Percentiles rank a stretch among this genome's conserved stretches.
These are phyloP conservation scores for Coprinopsis cinerea DNA, from an alignment of 768 basidiomycete genomes.

Conservation along the genomic window DNA sequence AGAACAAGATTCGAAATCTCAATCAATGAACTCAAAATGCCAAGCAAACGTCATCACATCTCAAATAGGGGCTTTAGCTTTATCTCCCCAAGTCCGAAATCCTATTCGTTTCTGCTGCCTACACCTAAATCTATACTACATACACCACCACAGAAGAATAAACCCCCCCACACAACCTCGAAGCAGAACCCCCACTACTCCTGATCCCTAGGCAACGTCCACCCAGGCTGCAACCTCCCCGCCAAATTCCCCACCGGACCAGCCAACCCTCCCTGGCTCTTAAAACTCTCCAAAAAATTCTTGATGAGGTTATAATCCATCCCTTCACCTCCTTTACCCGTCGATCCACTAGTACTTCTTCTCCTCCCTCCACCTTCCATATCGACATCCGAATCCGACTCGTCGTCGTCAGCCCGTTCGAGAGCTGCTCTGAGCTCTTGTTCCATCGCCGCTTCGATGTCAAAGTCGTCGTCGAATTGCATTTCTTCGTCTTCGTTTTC, in stretches of 20 bases:
- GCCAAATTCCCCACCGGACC: constrained; percentile 91
- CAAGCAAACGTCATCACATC: not conserved
- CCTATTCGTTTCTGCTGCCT: no score
- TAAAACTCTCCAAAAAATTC: constrained; percentile 96
- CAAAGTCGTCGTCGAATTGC: constrained; percentile 44
- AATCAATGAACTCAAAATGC: not conserved
- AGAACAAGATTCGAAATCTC: no score
- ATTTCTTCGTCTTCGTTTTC: constrained; percentile 23
- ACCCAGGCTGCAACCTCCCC: constrained; percentile 74
- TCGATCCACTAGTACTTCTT: no score
- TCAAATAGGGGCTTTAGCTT: not conserved
- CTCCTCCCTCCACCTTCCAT: no score
- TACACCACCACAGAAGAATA: no score
- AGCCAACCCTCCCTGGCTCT: constrained; percentile 80
- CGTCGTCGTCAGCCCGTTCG: constrained; percentile 38
- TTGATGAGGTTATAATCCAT: constrained; percentile 91
- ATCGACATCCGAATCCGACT: constrained; percentile 44
- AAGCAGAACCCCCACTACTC: constrained; percentile 24
- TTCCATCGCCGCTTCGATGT: constrained; percentile 87
- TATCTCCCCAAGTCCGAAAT: not conserved
- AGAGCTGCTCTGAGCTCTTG: constrained; percentile 70
- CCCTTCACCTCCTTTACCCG: no score
- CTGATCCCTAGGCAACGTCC: constrained; percentile 68
- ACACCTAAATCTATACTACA: no score
- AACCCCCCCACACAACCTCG: no score